Conservation (phyloP, 176 grass and related monocot genomes). For the Neostapfia colusana region DNA sequence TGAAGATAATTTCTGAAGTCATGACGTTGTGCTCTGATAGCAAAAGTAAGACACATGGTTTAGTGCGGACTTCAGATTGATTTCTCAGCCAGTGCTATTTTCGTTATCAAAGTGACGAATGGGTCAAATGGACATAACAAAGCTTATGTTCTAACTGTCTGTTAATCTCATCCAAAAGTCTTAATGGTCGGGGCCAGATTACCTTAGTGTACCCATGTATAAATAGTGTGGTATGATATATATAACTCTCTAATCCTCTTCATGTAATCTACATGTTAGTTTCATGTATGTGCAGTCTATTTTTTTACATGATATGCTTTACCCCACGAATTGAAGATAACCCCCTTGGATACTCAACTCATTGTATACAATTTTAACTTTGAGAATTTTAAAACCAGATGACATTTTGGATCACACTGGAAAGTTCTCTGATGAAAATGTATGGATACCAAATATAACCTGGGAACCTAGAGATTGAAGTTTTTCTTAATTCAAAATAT, state of each 20-base stretch:
- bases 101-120: not conserved
- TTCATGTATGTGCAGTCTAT: not conserved
- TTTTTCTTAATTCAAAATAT: too few relatives aligned
- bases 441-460: not conserved
- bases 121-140: not conserved
- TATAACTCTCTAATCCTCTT: not conserved
- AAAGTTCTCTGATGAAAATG: not conserved
- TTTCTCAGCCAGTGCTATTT: not conserved
- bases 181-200: not conserved
- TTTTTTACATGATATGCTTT: not conserved
- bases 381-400: not conserved
- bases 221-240: not conserved
- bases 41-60: not conserved
- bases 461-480: too few relatives aligned
- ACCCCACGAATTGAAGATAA: not conserved
- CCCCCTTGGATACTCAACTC: not conserved
- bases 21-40: not conserved
- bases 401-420: not conserved
- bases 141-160: not conserved
- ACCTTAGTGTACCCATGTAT: not conserved
- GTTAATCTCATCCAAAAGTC: not conserved
- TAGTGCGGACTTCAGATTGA: not conserved
- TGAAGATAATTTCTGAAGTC: not conserved
- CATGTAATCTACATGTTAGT: not conserved
- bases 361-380: not conserved